A percentile compares a stretch with the other conserved stretches of the same genome.
phyloP scores from a whole-genome alignment of 2,329 filamentous ascomycete genomes.

The Proliferodiscus dingleyae region DNA sequence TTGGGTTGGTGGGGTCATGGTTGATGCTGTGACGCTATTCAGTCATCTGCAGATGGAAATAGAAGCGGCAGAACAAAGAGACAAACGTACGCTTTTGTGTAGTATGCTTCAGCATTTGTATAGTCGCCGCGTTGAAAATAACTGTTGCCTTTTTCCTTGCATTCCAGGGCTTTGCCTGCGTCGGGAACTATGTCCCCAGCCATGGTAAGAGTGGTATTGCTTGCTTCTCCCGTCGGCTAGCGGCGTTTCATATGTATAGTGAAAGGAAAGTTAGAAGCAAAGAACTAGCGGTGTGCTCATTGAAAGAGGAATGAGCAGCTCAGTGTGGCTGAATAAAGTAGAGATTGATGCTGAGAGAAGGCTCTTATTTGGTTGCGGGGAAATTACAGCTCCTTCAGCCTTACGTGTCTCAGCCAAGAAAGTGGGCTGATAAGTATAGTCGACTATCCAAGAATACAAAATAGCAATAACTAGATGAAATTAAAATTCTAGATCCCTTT shows the following conservation, averaged over 20 bases:
- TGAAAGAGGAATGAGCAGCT: background rate
- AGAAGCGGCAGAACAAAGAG: conserved; percentile 1
- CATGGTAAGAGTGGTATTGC: conserved; percentile 11
- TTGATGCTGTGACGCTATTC: conserved; percentile 53
- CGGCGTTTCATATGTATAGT: no score
- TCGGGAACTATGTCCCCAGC: conserved; percentile 18
- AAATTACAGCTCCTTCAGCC: background rate
- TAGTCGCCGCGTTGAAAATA: conserved; percentile 64
- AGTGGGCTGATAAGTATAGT: background rate
- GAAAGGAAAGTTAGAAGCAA: no score
- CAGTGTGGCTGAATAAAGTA: background rate
- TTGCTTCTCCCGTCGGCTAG: no score
- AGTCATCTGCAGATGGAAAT: background rate
- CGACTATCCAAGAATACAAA: background rate
- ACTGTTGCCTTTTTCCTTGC: conserved; percentile 34
- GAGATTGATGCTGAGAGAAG: no score
- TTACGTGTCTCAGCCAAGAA: background rate
- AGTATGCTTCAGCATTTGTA: conserved; percentile 59
- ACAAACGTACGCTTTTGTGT: conserved; percentile 62
- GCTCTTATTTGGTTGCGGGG: conserved; percentile 1
- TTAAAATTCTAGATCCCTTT: no score
- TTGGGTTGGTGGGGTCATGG: conserved; percentile 69
- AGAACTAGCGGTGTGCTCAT: no score
- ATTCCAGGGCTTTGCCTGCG: conserved; percentile 23
- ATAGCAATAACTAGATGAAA: no score